These are phyloP conservation scores for Ligustrum vulgare DNA, from an alignment of 257 asterid species.

Conservation along the genomic window DNA sequence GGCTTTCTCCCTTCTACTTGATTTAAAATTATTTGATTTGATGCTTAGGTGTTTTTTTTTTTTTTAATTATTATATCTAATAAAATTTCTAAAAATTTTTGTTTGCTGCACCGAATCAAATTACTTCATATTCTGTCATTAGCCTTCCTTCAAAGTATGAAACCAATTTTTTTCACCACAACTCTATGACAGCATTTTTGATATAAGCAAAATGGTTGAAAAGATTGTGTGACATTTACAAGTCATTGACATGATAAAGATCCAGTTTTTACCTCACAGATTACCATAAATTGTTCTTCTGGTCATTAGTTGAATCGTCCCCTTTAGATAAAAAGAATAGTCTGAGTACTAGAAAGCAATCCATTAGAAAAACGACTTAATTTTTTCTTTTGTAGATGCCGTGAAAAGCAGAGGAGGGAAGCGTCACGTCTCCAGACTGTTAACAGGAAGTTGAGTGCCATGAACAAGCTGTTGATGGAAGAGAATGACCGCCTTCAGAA, in stretches of 20 bases:
- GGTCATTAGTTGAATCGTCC: not conserved
- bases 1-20: not conserved
- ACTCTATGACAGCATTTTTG: not conserved
- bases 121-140: not conserved
- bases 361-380: not conserved
- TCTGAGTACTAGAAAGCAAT: not conserved
- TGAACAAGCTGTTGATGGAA: conserved; percentile 93
- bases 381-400: conserved; percentile 52
- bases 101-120: not conserved
- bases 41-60: not conserved
- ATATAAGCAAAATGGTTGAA: not conserved
- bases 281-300: not conserved
- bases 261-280: not conserved
- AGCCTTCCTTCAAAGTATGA: not conserved
- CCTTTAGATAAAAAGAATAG: not conserved
- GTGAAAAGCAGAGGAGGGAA: conserved; percentile 91
- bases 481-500: conserved; percentile 94
- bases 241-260: not conserved
- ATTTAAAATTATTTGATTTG: not conserved
- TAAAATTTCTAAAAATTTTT: no score
- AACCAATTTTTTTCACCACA: not conserved
- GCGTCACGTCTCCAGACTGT: conserved; percentile 80
- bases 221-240: not conserved
- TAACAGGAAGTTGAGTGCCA: conserved; percentile 80
- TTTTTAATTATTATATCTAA: no score